These are phyloP conservation scores for Mycocentrospora acerina DNA, from an alignment of 2,329 filamentous ascomycete genomes.

Conservation along the genomic window DNA sequence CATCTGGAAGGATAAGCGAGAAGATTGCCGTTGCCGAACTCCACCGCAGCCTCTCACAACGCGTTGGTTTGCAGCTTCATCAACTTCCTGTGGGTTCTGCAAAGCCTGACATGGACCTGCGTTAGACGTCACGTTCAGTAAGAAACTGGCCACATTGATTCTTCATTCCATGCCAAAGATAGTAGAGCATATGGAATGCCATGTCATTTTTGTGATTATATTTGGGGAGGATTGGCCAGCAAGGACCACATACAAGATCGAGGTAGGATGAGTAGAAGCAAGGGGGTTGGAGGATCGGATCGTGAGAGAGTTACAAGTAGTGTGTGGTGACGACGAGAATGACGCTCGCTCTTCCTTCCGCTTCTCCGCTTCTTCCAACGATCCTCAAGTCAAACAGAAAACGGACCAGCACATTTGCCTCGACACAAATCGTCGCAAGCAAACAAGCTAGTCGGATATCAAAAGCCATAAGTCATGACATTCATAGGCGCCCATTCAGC, in stretches of 20 bases:
- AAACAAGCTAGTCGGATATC: slow-evolving; percentile 41
- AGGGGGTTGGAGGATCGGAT: slow-evolving; percentile 8
- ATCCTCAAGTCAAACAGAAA: slow-evolving; percentile 14
- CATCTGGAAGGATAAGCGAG: slow-evolving; percentile 20
- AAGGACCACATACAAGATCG: slow-evolving; percentile 8
- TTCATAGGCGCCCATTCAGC: slow-evolving; percentile 45
- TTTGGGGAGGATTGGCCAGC: neutral
- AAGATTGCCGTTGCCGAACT: slow-evolving; percentile 14
- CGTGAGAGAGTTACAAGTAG: slow-evolving; percentile 7
- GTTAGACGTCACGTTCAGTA: too few relatives aligned
- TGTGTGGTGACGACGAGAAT: slow-evolving; percentile 14
- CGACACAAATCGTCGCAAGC: slow-evolving; percentile 25
- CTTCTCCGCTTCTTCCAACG: slow-evolving; percentile 18
- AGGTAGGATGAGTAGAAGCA: slow-evolving; percentile 19
- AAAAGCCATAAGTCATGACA: slow-evolving; percentile 46
- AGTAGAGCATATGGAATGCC: too few relatives aligned
- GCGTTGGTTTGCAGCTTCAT: too few relatives aligned
- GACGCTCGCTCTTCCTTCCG: slow-evolving; percentile 13
- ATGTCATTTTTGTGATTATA: too few relatives aligned
- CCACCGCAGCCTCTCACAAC: too few relatives aligned
- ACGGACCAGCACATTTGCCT: slow-evolving; percentile 31
- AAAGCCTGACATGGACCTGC: too few relatives aligned
- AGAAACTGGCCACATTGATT: too few relatives aligned
- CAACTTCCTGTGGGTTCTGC: too few relatives aligned
- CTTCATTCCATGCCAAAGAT: too few relatives aligned